phyloP scores from a whole-genome alignment of 73 alveolate species.

The Stentor coeruleus region DNA sequence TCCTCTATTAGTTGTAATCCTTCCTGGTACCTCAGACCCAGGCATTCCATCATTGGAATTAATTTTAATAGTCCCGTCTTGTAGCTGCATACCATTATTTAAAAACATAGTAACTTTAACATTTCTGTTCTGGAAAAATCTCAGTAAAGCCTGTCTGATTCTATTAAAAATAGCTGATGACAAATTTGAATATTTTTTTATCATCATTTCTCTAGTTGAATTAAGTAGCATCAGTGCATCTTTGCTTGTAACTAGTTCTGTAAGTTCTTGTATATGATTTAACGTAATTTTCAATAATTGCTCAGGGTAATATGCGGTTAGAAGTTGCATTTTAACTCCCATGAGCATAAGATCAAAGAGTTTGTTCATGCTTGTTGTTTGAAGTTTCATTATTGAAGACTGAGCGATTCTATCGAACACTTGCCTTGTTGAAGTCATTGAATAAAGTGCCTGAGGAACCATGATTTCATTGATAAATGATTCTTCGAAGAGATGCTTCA shows the following conservation, averaged over 20 bases:
- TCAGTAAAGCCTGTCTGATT: conserved; percentile 59
- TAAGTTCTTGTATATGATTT: conserved; percentile 69
- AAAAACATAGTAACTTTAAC: conserved; percentile 85
- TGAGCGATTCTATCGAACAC: conserved; percentile 88
- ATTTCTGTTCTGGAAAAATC: conserved; percentile 84
- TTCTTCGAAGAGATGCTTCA: conserved; percentile 61
- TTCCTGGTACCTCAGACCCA: conserved; percentile 55
- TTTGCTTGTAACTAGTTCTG: conserved; percentile 53
- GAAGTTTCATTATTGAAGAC: conserved; percentile 87
- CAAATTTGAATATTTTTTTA: conserved; percentile 49
- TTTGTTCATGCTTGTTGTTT: conserved; percentile 84
- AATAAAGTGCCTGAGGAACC: conserved; percentile 65
- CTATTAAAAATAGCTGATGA: conserved; percentile 68
- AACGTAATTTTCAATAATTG: conserved; percentile 83
- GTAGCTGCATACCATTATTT: conserved; percentile 65
- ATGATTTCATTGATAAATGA: not conserved
- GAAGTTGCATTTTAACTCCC: conserved; percentile 83
- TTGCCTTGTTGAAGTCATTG: conserved; percentile 68
- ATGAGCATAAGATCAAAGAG: conserved; percentile 91
- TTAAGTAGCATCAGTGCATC: conserved; percentile 54
- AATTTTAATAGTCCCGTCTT: conserved; percentile 57
- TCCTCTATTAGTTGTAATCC: conserved; percentile 7
- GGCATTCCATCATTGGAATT: conserved; percentile 46
- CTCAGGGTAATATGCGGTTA: conserved; percentile 77
- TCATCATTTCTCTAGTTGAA: conserved; percentile 47